Conservation (phyloP, 108 stramenopile genomes). For the Fistulifera solaris region DNA sequence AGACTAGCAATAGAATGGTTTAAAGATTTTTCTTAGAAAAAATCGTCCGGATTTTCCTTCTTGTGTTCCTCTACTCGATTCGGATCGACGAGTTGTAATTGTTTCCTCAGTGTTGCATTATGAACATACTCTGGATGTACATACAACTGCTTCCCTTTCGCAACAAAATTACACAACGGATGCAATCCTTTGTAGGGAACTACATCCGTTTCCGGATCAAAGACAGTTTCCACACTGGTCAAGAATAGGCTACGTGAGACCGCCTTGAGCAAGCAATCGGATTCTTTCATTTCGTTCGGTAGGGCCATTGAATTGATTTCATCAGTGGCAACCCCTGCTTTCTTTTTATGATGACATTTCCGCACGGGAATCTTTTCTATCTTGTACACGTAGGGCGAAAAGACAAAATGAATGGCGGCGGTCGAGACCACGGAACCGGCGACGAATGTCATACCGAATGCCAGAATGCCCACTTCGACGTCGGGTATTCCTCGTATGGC, state of each 20-base stretch:
- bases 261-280: slow-evolving; percentile 27
- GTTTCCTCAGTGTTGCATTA: slow-evolving; percentile 3
- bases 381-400: slow-evolving; percentile 68
- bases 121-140: slow-evolving; percentile 70
- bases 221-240: slow-evolving; percentile 41
- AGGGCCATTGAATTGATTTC: background rate
- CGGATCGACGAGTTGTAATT: background rate
- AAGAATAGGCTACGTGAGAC: slow-evolving; percentile 59
- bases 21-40: too few relatives aligned
- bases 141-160: slow-evolving; percentile 49
- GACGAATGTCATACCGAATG: slow-evolving; percentile 55
- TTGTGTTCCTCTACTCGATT: background rate
- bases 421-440: slow-evolving; percentile 62
- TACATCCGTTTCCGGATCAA: slow-evolving; percentile 62
- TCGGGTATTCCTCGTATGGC: slow-evolving; percentile 36
- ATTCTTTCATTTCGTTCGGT: background rate
- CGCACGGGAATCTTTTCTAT: slow-evolving; percentile 36
- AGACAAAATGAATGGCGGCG: slow-evolving; percentile 65
- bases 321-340: background rate
- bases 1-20: too few relatives aligned
- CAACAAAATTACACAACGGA: slow-evolving; percentile 83
- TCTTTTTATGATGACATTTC: slow-evolving; percentile 2
- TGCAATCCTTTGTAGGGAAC: slow-evolving; percentile 38
- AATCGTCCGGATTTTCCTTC: slow-evolving; percentile 7
- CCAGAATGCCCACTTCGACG: slow-evolving; percentile 50